Base-by-base conservation (phyloP, 2,329 filamentous ascomycete species). In the Penicillium griseofulvum region DNA sequence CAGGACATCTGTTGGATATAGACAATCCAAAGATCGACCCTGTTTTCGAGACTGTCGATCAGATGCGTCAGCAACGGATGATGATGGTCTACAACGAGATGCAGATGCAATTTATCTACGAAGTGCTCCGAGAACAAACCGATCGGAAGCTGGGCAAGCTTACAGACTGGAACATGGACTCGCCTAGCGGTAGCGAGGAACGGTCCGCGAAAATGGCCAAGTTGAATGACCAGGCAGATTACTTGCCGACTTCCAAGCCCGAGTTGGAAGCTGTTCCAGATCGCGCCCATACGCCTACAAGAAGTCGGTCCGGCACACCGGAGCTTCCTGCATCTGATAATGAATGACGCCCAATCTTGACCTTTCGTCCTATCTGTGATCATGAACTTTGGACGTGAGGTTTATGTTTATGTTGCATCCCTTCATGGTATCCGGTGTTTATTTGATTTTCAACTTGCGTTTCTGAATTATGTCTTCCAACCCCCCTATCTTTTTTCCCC, bases 61-160 rank as follows among this genome's bases (percentile, higher is more conserved):
- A 78, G 57, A 81, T 99, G 52, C 84, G 94, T 42, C 85, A 93
- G 72, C 94, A 99, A 78, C 84, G 94, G 17, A 89, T 90, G 78
- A 90, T 87, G 75, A 99, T 99, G 94, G 94, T 99, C 5, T 94
- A 97, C 75, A 87, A 89, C 43, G 89, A 93, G 65, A 72, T 82
- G 45, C 94, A 99, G 71, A 94, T 89, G 66, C 75, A 84, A 36
- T 97, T 97, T 71, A 83, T 99, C 54, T 97, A 99, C 75, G 86
- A 91, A 67, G 90, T 95, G 1, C 73, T 97, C 66, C 83, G 85
- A 49, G 88, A 91, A 70, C 71, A 75, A 56, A 65, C 65, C 6
- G 68, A 72, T 49, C 39, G 65, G 22, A 72, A 68, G 50, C 64
- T 75, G 38, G 71, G 71, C 41, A 70, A 70, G 46, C 28, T 57